phyloP scores from a whole-genome alignment of 768 basidiomycete genomes.

The Lenzites betulinus region DNA sequence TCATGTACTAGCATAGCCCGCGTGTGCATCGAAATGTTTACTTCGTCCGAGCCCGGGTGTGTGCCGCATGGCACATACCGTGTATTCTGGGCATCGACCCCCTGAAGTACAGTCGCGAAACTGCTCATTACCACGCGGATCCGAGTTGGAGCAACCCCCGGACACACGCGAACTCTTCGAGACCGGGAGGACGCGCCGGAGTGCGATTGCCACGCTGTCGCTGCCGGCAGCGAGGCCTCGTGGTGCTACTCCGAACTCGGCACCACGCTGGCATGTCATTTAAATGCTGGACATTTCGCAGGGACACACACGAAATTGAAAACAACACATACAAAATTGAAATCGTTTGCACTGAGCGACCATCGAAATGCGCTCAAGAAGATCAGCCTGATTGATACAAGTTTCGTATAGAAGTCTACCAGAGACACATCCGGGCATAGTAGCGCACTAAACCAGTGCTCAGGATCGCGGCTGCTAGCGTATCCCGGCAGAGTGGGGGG shows the following conservation, averaged over 20 bases:
- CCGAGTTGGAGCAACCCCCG: not conserved
- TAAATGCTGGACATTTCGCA: too few species aligned
- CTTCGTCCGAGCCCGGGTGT: not conserved
- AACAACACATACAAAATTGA: too few species aligned
- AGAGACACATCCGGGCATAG: too few species aligned
- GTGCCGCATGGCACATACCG: not conserved
- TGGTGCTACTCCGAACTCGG: too few species aligned
- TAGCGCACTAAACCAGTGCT: too few species aligned
- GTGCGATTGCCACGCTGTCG: too few species aligned
- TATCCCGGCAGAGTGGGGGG: not conserved
- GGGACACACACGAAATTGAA: too few species aligned
- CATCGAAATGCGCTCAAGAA: constrained; percentile 11
- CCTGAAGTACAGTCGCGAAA: too few species aligned
- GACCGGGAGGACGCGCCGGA: too few species aligned
- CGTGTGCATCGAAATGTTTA: not conserved
- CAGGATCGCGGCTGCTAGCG: not conserved
- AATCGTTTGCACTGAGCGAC: not conserved
- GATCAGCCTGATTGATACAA: constrained; percentile 8
- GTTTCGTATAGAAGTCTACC: not conserved
- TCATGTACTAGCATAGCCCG: too few species aligned
- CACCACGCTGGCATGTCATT: too few species aligned
- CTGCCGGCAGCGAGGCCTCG: too few species aligned
- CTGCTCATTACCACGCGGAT: not conserved
- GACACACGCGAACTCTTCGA: not conserved
- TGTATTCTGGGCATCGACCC: not conserved